Percentiles rank a stretch among this genome's conserved stretches.
Conservation (phyloP, 2,329 filamentous ascomycete species). For the Lecanosticta acicola region DNA sequence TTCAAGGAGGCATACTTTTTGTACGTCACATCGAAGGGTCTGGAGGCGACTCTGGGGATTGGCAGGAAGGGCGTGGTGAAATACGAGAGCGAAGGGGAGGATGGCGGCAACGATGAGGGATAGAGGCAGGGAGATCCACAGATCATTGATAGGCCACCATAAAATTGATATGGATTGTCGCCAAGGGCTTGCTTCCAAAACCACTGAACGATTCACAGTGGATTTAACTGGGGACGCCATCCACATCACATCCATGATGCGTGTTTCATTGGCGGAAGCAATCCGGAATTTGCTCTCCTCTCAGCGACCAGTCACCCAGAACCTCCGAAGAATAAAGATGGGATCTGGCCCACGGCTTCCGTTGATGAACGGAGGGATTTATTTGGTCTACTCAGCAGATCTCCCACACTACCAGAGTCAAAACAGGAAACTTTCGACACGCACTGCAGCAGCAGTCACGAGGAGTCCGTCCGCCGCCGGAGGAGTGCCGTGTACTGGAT, state of each 20-base stretch:
- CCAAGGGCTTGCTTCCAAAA: too few relatives aligned
- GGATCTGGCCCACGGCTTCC: slow-evolving; percentile 9
- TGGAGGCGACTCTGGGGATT: slow-evolving; percentile 38
- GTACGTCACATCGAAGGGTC: slow-evolving; percentile 46
- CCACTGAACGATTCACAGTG: too few relatives aligned
- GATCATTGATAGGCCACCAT: too few relatives aligned
- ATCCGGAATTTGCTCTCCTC: slow-evolving; percentile 12
- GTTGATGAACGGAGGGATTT: background rate
- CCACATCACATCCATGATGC: too few relatives aligned
- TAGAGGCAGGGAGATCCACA: background rate
- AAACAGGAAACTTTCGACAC: background rate
- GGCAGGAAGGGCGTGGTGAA: slow-evolving; percentile 11
- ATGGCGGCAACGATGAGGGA: background rate
- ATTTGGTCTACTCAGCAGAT: slow-evolving; percentile 6
- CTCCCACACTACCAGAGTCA: slow-evolving; percentile 1
- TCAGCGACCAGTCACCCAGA: slow-evolving; percentile 5
- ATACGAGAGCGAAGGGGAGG: background rate
- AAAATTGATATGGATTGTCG: too few relatives aligned
- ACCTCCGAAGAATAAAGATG: slow-evolving; percentile 6
- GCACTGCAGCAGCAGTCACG: slow-evolving; percentile 1
- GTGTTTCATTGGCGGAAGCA: slow-evolving; percentile 13
- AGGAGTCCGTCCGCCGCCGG: background rate
- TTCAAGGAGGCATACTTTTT: slow-evolving; percentile 46
- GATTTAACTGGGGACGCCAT: too few relatives aligned
- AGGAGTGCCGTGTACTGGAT: slow-evolving; percentile 8